A percentile compares a stretch with the other conserved stretches of the same genome.
Evolutionary conservation across 1,139 yeast genomes (phyloP).

Genomic region (Hyphopichia wangnamkhiaoensis): DNA sequence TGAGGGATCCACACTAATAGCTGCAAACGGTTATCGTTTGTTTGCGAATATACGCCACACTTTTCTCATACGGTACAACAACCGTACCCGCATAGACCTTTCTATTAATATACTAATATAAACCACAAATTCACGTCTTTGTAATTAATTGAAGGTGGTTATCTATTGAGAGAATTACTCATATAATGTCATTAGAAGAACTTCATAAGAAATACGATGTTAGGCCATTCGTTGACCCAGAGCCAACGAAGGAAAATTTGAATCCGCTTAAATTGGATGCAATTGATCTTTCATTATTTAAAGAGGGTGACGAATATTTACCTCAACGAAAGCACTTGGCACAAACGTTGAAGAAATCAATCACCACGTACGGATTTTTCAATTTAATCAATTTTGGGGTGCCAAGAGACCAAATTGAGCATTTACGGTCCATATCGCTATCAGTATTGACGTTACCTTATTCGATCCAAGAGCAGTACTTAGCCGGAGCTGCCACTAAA

Average conservation of each 20-base stretch:
- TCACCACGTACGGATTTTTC: constrained; percentile 48
- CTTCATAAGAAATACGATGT: constrained; percentile 29
- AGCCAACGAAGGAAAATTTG: constrained; percentile 16
- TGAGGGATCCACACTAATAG: no score
- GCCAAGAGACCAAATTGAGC: constrained; percentile 24
- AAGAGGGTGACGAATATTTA: constrained; percentile 34
- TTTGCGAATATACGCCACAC: no score
- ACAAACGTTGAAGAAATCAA: constrained; percentile 31
- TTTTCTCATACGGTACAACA: no score
- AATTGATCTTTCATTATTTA: constrained; percentile 35
- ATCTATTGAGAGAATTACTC: no score
- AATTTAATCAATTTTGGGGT: constrained; percentile 41
- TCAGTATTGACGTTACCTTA: constrained; percentile 41
- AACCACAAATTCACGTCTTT: no score
- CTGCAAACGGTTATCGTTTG: no score
- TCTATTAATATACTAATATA: no score
- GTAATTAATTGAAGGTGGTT: no score
- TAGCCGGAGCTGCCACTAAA: constrained; percentile 39
- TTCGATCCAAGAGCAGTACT: constrained; percentile 37
- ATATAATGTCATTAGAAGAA: constrained; percentile 13
- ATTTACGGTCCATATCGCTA: constrained; percentile 38
- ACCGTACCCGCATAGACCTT: no score
- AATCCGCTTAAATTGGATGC: constrained; percentile 31
- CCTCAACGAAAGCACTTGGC: constrained; percentile 31
- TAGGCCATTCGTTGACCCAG: constrained; percentile 34